A percentile compares a stretch with the other conserved stretches of the same genome.
Conservation (phyloP, 2,329 filamentous ascomycete species). For the Microdochium trichocladiopsis region DNA sequence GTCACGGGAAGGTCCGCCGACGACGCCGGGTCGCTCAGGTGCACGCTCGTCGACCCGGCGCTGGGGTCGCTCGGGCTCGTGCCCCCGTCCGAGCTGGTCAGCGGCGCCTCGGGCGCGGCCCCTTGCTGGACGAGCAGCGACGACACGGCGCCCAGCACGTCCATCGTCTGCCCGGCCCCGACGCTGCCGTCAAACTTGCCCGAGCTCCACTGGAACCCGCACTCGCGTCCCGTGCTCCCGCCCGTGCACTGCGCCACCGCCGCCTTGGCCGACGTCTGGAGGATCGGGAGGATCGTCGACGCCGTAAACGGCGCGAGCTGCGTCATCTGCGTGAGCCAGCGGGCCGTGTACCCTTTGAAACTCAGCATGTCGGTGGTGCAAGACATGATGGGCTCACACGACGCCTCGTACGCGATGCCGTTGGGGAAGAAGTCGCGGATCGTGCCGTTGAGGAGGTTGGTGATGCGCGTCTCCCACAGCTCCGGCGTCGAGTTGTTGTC, state of each 20-base stretch:
- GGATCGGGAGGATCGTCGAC: conserved; percentile 24
- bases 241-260: conserved; percentile 28
- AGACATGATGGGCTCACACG: conserved; percentile 38
- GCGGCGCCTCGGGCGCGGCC: conserved; percentile 16
- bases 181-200: conserved; percentile 35
- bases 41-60: conserved; percentile 8
- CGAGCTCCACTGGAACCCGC: conserved; percentile 41
- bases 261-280: conserved; percentile 27
- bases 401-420: conserved; percentile 42
- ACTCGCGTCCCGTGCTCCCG: conserved; percentile 29
- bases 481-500: conserved; percentile 1
- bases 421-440: conserved; percentile 42
- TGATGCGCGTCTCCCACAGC: conserved; percentile 37
- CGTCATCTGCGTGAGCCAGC: conserved; percentile 35
- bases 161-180: conserved; percentile 42
- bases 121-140: conserved; percentile 23
- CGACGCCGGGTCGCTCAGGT: conserved; percentile 1
- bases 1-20: conserved; percentile 8
- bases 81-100: conserved; percentile 32
- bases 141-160: conserved; percentile 37
- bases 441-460: conserved; percentile 36
- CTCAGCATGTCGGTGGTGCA: conserved; percentile 49
- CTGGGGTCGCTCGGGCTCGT: conserved; percentile 19
- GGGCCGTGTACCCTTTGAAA: conserved; percentile 51
- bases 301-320: conserved; percentile 27